Conservation (phyloP, 805 yeast species). For the Middelhovenomyces tepae region DNA sequence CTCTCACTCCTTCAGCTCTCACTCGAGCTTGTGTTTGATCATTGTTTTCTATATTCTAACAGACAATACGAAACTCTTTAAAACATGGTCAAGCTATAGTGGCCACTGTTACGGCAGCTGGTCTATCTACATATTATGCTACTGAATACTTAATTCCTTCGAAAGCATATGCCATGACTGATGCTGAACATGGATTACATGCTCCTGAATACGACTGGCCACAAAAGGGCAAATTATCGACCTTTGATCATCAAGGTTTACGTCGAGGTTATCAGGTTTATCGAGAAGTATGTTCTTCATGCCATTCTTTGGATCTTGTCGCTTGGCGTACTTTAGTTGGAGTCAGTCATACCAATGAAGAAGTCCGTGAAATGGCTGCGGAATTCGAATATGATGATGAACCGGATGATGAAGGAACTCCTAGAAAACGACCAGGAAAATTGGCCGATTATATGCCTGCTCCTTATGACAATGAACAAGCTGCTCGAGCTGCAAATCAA, state of each 20-base stretch:
- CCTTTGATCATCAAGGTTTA: conserved; percentile 90
- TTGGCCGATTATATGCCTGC: conserved; percentile 90
- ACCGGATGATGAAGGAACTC: conserved; percentile 44
- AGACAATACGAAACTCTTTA: conserved; percentile 8
- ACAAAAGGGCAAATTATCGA: conserved; percentile 75
- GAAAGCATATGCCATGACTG: conserved; percentile 97
- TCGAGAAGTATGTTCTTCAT: conserved; percentile 98
- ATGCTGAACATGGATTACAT: conserved; percentile 98
- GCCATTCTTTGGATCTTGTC: conserved; percentile 93
- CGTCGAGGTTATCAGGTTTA: conserved; percentile 99
- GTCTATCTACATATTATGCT: conserved; percentile 71
- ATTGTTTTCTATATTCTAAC: conserved; percentile 1
- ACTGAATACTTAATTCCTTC: conserved; percentile 76
- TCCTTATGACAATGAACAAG: conserved; percentile 96
- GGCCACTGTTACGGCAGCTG: conserved; percentile 59
- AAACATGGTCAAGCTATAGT: conserved; percentile 31
- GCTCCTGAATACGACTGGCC: conserved; percentile 92
- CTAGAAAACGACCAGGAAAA: conserved; percentile 97
- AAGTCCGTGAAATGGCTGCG: conserved; percentile 89
- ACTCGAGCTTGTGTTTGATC: not conserved
- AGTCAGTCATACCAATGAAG: conserved; percentile 85
- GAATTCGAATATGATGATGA: conserved; percentile 64
- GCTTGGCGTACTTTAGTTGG: conserved; percentile 99
- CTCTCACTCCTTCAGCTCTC: not conserved
- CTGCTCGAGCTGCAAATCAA: conserved; percentile 99